phyloP scores from a whole-genome alignment of 164 flowering plant genomes.

The Vitis amurensis region DNA sequence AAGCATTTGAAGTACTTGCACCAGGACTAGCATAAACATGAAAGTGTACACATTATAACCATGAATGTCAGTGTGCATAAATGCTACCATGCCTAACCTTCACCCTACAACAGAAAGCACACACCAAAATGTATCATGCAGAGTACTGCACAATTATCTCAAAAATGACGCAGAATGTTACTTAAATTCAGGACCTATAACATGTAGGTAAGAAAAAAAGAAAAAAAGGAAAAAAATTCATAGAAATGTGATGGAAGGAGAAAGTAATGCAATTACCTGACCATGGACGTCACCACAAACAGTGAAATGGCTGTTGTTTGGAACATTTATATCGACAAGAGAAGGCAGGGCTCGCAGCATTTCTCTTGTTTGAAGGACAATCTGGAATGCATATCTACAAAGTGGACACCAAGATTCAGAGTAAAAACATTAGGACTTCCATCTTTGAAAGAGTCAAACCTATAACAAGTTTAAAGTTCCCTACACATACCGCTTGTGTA shows the following conservation, averaged over 20 bases:
- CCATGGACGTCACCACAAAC: constrained; percentile 99
- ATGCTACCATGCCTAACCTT: too few relatives aligned
- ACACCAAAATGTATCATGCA: not conserved
- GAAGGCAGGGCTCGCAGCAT: constrained; percentile 79
- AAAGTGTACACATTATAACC: too few relatives aligned
- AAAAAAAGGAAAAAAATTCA: not conserved
- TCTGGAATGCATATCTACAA: constrained; percentile 86
- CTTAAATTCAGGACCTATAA: not conserved
- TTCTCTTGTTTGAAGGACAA: constrained; percentile 84
- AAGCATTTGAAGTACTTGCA: too few relatives aligned
- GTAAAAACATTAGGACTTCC: not conserved
- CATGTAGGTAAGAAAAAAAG: not conserved
- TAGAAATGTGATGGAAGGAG: not conserved
- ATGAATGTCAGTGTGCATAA: too few relatives aligned
- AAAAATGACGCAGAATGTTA: not conserved
- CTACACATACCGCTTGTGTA: constrained; percentile 71
- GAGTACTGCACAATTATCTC: not conserved
- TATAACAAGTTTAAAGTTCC: not conserved
- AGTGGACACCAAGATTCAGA: constrained; percentile 10
- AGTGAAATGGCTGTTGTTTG: constrained; percentile 77
- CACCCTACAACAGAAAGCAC: not conserved
- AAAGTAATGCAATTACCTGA: constrained; percentile 55
- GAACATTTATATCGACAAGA: constrained; percentile 78
- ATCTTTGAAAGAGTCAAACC: not conserved
- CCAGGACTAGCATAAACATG: too few relatives aligned